Conservation (phyloP, 2,329 filamentous ascomycete genomes). For the Sporothrix variecibatus region DNA sequence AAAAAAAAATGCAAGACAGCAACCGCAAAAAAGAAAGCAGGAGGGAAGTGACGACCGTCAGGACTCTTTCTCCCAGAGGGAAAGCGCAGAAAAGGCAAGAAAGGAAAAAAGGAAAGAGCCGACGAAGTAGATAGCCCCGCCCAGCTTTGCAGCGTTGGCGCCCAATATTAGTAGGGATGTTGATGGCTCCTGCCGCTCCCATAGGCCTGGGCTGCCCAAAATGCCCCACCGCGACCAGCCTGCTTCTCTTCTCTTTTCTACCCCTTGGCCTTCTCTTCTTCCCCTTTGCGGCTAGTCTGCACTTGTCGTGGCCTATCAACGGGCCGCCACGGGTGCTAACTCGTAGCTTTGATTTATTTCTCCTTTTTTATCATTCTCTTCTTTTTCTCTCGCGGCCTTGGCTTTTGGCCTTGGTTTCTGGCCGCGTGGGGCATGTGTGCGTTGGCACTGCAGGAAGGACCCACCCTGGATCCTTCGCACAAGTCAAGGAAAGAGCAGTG, state of each 20-base stretch:
- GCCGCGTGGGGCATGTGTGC: slow-evolving; percentile 10
- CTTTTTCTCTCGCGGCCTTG: background rate
- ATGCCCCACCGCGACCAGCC: background rate
- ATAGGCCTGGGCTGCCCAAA: slow-evolving; percentile 17
- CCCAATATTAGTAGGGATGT: background rate
- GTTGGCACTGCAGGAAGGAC: slow-evolving; percentile 18
- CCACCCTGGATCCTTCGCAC: slow-evolving; percentile 7
- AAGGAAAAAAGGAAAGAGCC: background rate
- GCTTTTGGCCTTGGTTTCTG: slow-evolving; percentile 1
- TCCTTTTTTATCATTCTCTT: background rate
- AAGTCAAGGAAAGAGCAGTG: slow-evolving; percentile 1
- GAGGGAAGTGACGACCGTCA: background rate
- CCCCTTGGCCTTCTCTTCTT: background rate
- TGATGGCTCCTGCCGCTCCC: slow-evolving; percentile 22
- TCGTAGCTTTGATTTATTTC: slow-evolving; percentile 17
- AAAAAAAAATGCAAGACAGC: background rate
- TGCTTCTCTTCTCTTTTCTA: background rate
- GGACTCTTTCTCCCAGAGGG: background rate
- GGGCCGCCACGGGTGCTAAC: slow-evolving; percentile 24
- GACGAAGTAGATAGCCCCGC: background rate
- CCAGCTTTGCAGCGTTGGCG: background rate
- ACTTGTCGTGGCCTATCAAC: slow-evolving; percentile 21
- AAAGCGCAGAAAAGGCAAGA: background rate
- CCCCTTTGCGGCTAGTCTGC: background rate
- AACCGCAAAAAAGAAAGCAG: background rate